Evolutionary conservation across 495 filamentous ascomycete species (phyloP).

Genomic region (Cenococcum geophilum): DNA sequence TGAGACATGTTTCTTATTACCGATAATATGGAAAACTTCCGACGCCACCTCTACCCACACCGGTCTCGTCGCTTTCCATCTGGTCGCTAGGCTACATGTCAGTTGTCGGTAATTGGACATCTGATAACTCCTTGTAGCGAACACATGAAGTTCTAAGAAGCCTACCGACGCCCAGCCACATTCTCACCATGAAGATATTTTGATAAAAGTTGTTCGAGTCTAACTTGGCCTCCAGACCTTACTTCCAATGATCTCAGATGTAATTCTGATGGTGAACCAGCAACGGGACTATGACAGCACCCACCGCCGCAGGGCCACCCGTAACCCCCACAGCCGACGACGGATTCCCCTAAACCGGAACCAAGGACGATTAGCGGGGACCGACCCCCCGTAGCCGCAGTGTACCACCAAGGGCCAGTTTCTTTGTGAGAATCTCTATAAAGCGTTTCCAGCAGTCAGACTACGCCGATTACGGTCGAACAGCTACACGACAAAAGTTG

Average conservation of each 20-base stretch:
- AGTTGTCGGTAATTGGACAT: no score
- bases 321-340: slow-evolving; percentile 45
- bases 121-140: no score
- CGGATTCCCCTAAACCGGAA: background rate
- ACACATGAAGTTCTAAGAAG: slow-evolving; percentile 1
- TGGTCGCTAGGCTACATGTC: background rate
- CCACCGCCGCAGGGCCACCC: slow-evolving; percentile 47
- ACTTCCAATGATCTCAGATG: slow-evolving; percentile 50
- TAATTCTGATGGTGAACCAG: slow-evolving; percentile 51
- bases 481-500: slow-evolving; percentile 37
- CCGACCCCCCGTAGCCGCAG: slow-evolving; percentile 31
- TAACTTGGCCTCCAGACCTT: slow-evolving; percentile 34
- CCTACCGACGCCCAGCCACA: background rate
- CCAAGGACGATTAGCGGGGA: background rate
- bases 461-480: background rate
- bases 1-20: background rate
- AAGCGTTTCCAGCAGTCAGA: background rate
- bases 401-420: slow-evolving; percentile 57
- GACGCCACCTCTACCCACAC: background rate
- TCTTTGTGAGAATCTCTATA: slow-evolving; percentile 34
- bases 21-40: background rate
- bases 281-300: slow-evolving; percentile 42
- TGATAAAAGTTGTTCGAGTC: background rate
- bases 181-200: slow-evolving; percentile 27
- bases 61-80: background rate